Base-by-base conservation (phyloP, 2,329 filamentous ascomycete genomes). In the Epichloe gansuensis region DNA sequence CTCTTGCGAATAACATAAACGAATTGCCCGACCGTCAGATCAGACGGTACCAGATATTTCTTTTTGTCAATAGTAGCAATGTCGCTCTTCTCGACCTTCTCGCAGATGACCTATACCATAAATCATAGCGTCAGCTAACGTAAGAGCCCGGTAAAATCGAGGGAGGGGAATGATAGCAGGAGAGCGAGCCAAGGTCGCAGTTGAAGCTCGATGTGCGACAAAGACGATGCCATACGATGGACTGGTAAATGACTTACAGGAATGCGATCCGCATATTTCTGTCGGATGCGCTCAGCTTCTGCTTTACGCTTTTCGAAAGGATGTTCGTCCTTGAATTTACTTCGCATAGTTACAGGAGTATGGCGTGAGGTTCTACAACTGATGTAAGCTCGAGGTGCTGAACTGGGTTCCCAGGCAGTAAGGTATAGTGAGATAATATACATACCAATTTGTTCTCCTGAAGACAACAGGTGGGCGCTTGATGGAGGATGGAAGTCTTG, bases 321-420 rank as follows among this genome's bases (percentile, higher is more conserved):
- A 73, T 97, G 93, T 83, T 97, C 93, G 85, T 98, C 93, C 90
- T 98, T 98, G 75, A 98, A 98, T 83, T 97, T 97, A 80, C 89
- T 95, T 70, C 91, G 87, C 90, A 96, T 96, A 78, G 6, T 44
- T 44, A 31, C n/a, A n/a, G 7, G n/a, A 28, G 49, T 47, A 38
- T 25, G 17, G 13, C 25, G 47, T 13, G 11, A 25, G 21, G 17
- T 35, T 37, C 46, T 53, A 11, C 21, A 25, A 31, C 38, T 35
- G 23, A 21, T 50, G 47, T 48, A 45, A 51, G 52, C 37, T 51
- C 41, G 25, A n/a, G n/a, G 23, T 35, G 46, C 48, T 46, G 15
- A 34, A 48, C 11, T 44, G 41, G n/a, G n/a, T 15, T 13, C 6
- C 13, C 31, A 8, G 28, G 5, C 6, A 25, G 17, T 2, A 15